phyloP scores from a whole-genome alignment of 2,329 filamentous ascomycete species.

The Paracamarosporium sp. region DNA sequence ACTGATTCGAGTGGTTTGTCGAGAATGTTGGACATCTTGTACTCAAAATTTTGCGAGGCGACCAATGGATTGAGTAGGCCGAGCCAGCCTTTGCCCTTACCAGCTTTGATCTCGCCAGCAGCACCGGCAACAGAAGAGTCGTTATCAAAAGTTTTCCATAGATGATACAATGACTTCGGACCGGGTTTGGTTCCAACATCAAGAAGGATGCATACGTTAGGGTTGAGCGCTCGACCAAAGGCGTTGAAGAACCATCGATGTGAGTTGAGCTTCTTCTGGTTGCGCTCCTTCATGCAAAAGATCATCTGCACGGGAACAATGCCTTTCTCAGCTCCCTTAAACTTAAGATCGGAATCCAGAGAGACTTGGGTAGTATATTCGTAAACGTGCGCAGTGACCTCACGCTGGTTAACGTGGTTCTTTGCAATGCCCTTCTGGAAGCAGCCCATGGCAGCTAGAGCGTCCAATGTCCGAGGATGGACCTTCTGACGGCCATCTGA shows the following conservation, averaged over 20 bases:
- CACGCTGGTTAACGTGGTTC: constrained; percentile 95
- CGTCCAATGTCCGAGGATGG: constrained; percentile 90
- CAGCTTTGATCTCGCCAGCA: constrained; percentile 96
- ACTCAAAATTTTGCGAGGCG: constrained; percentile 98
- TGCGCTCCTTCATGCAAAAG: constrained; percentile 98
- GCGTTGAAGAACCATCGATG: constrained; percentile 99
- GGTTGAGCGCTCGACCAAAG: constrained; percentile 88
- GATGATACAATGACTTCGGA: constrained; percentile 88
- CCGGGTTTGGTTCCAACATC: constrained; percentile 96
- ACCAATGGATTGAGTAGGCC: constrained; percentile 93
- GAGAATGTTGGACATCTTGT: constrained; percentile 99
- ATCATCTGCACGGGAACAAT: constrained; percentile 98
- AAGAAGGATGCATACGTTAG: constrained; percentile 94
- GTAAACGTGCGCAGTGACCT: constrained; percentile 96
- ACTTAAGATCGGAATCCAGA: constrained; percentile 92
- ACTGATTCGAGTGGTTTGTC: constrained; percentile 97
- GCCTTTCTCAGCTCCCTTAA: constrained; percentile 98
- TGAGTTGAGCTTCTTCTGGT: constrained; percentile 96
- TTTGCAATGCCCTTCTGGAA: constrained; percentile 99
- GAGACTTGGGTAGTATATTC: constrained; percentile 99
- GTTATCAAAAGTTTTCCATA: constrained; percentile 98
- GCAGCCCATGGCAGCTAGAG: constrained; percentile 93
- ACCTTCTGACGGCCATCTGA: constrained; percentile 94
- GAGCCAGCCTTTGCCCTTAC: constrained; percentile 83
- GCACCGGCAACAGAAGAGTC: constrained; percentile 97